Base-by-base conservation (phyloP, 1,139 yeast genomes). In the Saccharomycopsis hybrid region DNA sequence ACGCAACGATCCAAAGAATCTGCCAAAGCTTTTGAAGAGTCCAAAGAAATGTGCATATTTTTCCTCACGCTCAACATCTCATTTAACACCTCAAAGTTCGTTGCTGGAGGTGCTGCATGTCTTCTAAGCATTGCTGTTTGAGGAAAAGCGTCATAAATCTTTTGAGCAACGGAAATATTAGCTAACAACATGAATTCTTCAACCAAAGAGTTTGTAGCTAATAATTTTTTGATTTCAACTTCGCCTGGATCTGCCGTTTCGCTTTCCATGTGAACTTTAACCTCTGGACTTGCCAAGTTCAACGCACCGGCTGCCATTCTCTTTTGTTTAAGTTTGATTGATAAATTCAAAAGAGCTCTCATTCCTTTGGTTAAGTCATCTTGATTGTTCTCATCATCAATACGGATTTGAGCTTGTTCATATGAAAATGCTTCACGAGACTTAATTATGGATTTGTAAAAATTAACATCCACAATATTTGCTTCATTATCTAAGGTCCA, bases 111-210 rank as follows among this genome's bases (percentile, higher is more conserved):
- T 5, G 96, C 78, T 11, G 89, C 96, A 66, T 94, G 99, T 62
- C 98, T 82, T 78, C 95, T 85, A 54, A 92, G 73, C 97, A 92
- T 89, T 13, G 99, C 98, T 5, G 97, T 90, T 67, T 94, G 98
- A 5, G 98, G 98, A 65, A 83, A 92, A 1, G 96, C 82, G 54
- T 88, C 95, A 65, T 81, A 87, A 45, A 92, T 92, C 65, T 86
- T 88, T 61, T 88, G 76, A 2, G 98, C 98, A 27, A 94, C 99
- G 13, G 96, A 83, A 51, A 90, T 92, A 63, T 94, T 94, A 50
- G 98, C 99, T 59, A 94, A 74, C 76, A 94, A 76, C 99, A 94
- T 94, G 67, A 94, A 94, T 67, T 94, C 99, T 67, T 94, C 99
- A 54, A 94, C 99, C 51, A 94, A 72, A 3, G 97, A 90, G 64